These are phyloP conservation scores for Coffea humblotiana DNA, from an alignment of 305 asterid genomes.

Conservation along the genomic window DNA sequence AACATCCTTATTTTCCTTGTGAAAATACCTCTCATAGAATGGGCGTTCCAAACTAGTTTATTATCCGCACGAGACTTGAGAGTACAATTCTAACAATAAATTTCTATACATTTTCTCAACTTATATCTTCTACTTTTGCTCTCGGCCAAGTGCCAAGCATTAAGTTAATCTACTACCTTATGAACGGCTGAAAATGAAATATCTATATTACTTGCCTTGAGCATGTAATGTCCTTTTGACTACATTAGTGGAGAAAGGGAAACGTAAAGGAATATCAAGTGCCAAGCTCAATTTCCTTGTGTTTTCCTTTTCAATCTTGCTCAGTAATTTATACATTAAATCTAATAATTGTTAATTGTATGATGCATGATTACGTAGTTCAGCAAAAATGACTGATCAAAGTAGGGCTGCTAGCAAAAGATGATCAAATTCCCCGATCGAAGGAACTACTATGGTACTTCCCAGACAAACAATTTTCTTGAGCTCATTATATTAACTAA, in stretches of 20 bases:
- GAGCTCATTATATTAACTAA: neutral
- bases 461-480: neutral
- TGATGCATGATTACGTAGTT: neutral
- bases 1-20: too few relatives aligned
- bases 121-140: neutral
- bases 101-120: neutral
- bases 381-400: neutral
- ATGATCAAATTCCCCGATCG: neutral
- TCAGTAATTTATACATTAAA: neutral
- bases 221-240: neutral
- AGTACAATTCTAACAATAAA: too few relatives aligned
- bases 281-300: neutral
- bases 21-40: too few relatives aligned
- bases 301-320: neutral
- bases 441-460: neutral
- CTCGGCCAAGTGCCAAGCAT: neutral
- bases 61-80: too few relatives aligned
- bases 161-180: neutral
- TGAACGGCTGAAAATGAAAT: neutral
- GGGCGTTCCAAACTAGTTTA: too few relatives aligned
- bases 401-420: too few relatives aligned
- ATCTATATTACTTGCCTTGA: neutral
- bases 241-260: neutral
- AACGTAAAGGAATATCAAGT: neutral
- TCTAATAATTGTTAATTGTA: neutral